Conservation (phyloP, 164 flowering plant species). For the Litsea cubeba region DNA sequence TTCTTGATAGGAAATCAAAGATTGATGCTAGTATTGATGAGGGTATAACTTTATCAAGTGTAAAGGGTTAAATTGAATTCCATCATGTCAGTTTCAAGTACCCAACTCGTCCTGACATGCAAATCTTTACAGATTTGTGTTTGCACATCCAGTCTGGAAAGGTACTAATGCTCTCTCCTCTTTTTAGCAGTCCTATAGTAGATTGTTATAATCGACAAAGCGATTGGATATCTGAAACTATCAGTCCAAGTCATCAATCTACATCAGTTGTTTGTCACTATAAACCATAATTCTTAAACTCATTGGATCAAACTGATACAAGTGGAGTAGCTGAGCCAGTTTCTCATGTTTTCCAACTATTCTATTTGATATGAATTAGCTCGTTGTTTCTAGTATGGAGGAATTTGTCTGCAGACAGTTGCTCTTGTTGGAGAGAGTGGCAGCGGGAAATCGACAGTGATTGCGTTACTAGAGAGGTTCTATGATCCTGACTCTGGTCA, state of each 20-base stretch:
- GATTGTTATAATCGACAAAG: background rate
- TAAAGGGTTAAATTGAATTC: conserved; percentile 44
- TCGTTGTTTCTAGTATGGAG: background rate
- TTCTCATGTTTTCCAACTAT: background rate
- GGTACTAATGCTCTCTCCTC: conserved; percentile 19
- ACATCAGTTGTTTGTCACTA: background rate
- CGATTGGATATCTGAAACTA: background rate
- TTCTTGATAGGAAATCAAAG: conserved; percentile 39
- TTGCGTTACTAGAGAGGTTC: conserved; percentile 62
- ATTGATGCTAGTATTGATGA: conserved; percentile 43
- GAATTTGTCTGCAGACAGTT: conserved; percentile 43
- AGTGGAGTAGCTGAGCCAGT: background rate
- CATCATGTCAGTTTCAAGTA: conserved; percentile 45
- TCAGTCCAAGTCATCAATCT: background rate
- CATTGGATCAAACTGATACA: background rate
- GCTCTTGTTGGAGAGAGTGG: conserved; percentile 86
- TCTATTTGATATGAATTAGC: background rate
- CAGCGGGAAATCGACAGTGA: conserved; percentile 68
- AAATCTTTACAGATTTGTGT: conserved; percentile 38
- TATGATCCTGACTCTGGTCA: conserved; percentile 63
- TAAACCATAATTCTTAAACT: background rate
- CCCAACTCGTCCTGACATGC: conserved; percentile 43
- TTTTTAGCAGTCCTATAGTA: background rate
- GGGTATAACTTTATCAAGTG: conserved; percentile 28
- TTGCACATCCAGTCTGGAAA: conserved; percentile 36